Conservation (phyloP, 371 early-diverging fungal genomes). For the Furculomyces boomerangus region DNA sequence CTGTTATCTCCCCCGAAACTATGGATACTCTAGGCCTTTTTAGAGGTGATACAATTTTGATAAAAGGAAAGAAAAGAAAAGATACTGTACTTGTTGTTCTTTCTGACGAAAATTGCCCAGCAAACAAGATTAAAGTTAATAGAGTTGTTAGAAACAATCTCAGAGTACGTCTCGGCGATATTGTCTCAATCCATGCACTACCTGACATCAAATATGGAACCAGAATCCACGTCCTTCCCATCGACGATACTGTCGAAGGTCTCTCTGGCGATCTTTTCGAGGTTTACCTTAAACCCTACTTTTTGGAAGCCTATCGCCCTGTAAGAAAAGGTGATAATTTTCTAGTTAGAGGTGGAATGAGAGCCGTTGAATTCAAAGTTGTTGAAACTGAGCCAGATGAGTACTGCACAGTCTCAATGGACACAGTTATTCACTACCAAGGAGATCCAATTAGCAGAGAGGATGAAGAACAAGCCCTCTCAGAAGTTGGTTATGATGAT, state of each 20-base stretch:
- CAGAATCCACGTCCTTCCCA: constrained; percentile 91
- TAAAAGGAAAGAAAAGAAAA: constrained; percentile 97
- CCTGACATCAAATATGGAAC: constrained; percentile 92
- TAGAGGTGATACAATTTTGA: constrained; percentile 83
- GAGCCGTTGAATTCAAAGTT: constrained; percentile 98
- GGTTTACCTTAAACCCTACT: constrained; percentile 94
- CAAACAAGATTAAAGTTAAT: constrained; percentile 84
- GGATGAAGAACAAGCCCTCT: constrained; percentile 85
- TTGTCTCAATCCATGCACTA: constrained; percentile 84
- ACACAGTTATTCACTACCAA: constrained; percentile 96
- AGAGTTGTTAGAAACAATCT: constrained; percentile 96
- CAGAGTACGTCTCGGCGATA: constrained; percentile 93
- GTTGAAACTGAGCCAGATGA: constrained; percentile 90
- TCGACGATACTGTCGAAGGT: constrained; percentile 97
- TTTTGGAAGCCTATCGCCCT: constrained; percentile 90
- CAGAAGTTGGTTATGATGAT: constrained; percentile 65
- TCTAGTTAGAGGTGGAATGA: constrained; percentile 91
- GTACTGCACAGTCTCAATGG: constrained; percentile 92
- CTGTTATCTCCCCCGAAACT: constrained; percentile 73
- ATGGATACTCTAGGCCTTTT: constrained; percentile 87
- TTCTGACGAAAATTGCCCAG: constrained; percentile 80
- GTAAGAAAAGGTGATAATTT: constrained; percentile 90
- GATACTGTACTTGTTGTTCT: constrained; percentile 92
- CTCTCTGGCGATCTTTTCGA: constrained; percentile 95
- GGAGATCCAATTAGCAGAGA: constrained; percentile 97